A percentile compares a stretch with the other conserved stretches of the same genome.
phyloP scores from a whole-genome alignment of 805 yeast genomes.

The Zygosaccharomyces rouxii region DNA sequence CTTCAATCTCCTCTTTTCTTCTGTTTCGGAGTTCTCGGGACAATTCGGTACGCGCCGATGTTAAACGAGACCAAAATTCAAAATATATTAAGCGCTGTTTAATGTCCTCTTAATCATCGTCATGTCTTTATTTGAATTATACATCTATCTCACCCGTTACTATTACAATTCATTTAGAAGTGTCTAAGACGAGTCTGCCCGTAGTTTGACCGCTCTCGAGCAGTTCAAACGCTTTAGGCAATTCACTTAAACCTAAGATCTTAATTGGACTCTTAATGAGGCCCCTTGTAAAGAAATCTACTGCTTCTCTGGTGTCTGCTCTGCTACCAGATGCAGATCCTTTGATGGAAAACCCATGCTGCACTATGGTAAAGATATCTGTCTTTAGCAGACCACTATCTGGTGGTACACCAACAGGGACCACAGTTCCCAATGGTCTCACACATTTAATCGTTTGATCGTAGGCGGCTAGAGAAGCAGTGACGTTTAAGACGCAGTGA shows the following conservation, averaged over 20 bases:
- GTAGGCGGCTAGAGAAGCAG: constrained; percentile 64
- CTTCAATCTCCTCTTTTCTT: too few species aligned
- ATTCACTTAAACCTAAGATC: constrained; percentile 51
- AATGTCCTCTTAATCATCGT: too few species aligned
- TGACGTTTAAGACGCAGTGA: constrained; percentile 65
- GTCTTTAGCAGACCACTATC: constrained; percentile 58
- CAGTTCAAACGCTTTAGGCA: constrained; percentile 48
- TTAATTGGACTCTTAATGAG: constrained; percentile 59
- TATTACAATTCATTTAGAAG: constrained; percentile 21
- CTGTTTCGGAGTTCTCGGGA: too few species aligned
- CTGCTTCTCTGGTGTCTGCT: constrained; percentile 71
- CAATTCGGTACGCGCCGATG: too few species aligned
- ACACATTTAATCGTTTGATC: constrained; percentile 51
- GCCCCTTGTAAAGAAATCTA: constrained; percentile 67
- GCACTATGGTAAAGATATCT: constrained; percentile 67
- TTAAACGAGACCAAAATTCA: too few species aligned
- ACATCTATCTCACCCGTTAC: too few species aligned
- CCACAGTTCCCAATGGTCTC: constrained; percentile 66
- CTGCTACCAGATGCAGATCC: constrained; percentile 88
- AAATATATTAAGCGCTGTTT: too few species aligned
- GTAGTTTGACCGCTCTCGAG: constrained; percentile 52
- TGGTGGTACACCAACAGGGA: constrained; percentile 71
- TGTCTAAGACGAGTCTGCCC: constrained; percentile 87
- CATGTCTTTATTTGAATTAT: too few species aligned
- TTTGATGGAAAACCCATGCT: constrained; percentile 61